Evolutionary conservation across 805 yeast genomes (phyloP), one percentile per base, ranked within the genome.

Genomic region (Starmerella gropengiesseri): DNA sequence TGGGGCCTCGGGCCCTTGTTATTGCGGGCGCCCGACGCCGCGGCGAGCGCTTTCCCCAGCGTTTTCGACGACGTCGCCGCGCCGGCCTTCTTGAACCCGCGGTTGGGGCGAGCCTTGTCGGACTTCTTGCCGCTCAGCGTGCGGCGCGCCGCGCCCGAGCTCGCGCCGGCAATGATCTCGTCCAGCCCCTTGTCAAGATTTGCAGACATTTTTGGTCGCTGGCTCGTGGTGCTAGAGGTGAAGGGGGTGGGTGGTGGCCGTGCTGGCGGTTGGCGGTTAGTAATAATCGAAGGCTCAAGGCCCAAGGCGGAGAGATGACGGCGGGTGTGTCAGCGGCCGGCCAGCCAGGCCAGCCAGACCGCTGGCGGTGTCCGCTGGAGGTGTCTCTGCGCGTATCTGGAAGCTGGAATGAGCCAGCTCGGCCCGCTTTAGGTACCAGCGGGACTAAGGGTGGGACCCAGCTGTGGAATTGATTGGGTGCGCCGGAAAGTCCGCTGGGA

Each of bases 121-220:
- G 39, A 4, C 25, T n/a, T 25, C 25, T 27, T 36, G 16, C n/a
- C 11, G 20, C 14, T 27, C 20, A 4, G 19, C 4, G 27, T 11
- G n/a, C 47, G 20, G 37, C 51, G 42, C 31, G 43, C 48, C 35
- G 38, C n/a, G 27, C 45, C 36, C 25, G 27, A 26, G 36, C 47
- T 39, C 20, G 21, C 55, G 50, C 82, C 66, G 46, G 94, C 75
- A 60, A 89, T 82, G 63, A 89, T 89, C 57, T 86, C 96, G 69
- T 89, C 98, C 60, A 89, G 76, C 38, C 96, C 84, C 69, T 83
- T 81, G 68, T 89, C 95, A 67, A 89, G 74, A 57, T 81, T 73
- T 61, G 41, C 23, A 19, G 48, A 42, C 47, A 41, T 36, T 26
- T n/a, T 18, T 27, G 23, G 23, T 36, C 19, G 22, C 18, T 26